phyloP scores from a whole-genome alignment of 2,329 filamentous ascomycete species.

The Trichoderma sp. region DNA sequence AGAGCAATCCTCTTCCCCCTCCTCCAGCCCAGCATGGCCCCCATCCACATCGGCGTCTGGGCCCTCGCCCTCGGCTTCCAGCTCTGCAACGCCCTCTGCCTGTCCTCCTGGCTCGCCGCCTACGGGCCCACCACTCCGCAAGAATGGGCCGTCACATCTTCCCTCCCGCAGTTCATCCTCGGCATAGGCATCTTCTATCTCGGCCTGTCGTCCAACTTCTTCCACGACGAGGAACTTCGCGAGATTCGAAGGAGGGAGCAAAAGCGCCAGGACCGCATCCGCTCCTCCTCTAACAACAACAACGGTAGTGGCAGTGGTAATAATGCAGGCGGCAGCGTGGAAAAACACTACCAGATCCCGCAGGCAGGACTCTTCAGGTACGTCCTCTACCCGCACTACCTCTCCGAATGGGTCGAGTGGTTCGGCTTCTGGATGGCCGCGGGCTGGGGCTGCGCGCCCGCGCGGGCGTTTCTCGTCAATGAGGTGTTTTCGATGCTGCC shows the following conservation, averaged over 20 bases:
- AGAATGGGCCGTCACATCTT: slow-evolving; percentile 50
- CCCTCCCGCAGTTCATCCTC: slow-evolving; percentile 53
- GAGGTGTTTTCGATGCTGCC: slow-evolving; percentile 90
- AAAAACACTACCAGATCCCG: slow-evolving; percentile 87
- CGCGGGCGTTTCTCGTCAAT: slow-evolving; percentile 80
- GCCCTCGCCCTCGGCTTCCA: slow-evolving; percentile 71
- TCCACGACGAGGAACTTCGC: slow-evolving; percentile 86
- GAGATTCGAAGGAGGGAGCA: slow-evolving; percentile 77
- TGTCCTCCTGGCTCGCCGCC: slow-evolving; percentile 80
- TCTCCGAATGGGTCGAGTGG: slow-evolving; percentile 99
- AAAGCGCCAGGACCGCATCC: slow-evolving; percentile 52
- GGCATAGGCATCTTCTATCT: slow-evolving; percentile 76
- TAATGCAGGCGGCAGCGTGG: slow-evolving; percentile 41
- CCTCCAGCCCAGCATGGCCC: slow-evolving; percentile 88
- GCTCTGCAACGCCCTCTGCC: slow-evolving; percentile 72
- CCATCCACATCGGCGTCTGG: slow-evolving; percentile 74
- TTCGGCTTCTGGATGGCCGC: slow-evolving; percentile 80
- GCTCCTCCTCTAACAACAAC: slow-evolving; percentile 38
- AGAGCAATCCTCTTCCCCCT: slow-evolving; percentile 82
- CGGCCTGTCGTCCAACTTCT: slow-evolving; percentile 79
- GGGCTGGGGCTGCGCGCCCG: slow-evolving; percentile 69
- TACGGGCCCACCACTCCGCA: slow-evolving; percentile 69
- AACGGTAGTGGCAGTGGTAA: slow-evolving; percentile 30
- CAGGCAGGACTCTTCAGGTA: slow-evolving; percentile 79
- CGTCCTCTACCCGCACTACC: slow-evolving; percentile 88